phyloP scores from a whole-genome alignment of 2,329 filamentous ascomycete genomes.

The Diatrype stigma region DNA sequence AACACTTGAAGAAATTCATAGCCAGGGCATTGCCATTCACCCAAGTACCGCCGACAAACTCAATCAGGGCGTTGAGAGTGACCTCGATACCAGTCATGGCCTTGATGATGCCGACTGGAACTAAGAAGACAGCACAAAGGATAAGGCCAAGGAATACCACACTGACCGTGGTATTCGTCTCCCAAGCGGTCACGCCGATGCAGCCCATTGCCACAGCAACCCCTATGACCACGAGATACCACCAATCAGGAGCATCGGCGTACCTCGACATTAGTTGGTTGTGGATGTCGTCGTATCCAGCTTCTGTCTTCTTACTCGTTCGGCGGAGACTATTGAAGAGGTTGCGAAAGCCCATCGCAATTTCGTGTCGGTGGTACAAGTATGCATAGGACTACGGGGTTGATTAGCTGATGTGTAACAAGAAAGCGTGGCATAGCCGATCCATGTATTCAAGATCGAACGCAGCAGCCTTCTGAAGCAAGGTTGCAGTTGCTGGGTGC shows the following conservation, averaged over 20 bases:
- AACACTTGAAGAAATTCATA: conserved; percentile 54
- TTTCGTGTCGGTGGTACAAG: conserved; percentile 50
- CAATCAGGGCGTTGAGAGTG: conserved; percentile 48
- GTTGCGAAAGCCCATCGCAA: conserved; percentile 44
- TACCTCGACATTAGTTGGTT: conserved; percentile 25
- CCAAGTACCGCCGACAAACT: conserved; percentile 49
- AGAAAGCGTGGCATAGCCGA: too few relatives aligned
- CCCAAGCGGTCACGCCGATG: conserved; percentile 43
- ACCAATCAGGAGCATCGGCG: conserved; percentile 47
- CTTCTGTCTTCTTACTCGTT: conserved; percentile 31
- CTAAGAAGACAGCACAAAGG: conserved; percentile 46
- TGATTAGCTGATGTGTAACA: background rate
- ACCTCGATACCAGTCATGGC: conserved; percentile 51
- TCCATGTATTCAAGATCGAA: background rate
- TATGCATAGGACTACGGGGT: conserved; percentile 36
- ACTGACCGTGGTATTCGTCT: conserved; percentile 46
- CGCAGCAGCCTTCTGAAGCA: background rate
- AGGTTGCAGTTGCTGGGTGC: too few relatives aligned
- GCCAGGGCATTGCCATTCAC: conserved; percentile 47
- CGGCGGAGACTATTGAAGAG: conserved; percentile 41
- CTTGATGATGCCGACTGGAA: conserved; percentile 49
- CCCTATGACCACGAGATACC: conserved; percentile 42
- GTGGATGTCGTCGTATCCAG: conserved; percentile 23
- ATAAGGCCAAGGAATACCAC: conserved; percentile 49
- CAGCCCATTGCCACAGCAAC: conserved; percentile 42